Evolutionary conservation across 2,329 filamentous ascomycete species (phyloP).

Genomic region (Calonectria fujianensis): DNA sequence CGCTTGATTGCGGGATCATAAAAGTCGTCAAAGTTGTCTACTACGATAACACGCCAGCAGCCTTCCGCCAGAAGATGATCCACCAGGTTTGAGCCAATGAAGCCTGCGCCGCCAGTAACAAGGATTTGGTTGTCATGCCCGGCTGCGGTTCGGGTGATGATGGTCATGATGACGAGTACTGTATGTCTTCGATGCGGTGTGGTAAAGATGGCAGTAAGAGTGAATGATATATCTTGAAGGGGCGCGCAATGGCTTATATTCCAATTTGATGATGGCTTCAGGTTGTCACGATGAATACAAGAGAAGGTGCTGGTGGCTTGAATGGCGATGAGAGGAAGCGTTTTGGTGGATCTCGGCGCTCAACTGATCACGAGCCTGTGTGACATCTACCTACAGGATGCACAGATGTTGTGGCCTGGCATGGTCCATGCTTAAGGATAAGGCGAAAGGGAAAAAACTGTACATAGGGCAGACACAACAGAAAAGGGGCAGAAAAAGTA

Average conservation of each 20-base stretch:
- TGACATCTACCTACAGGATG: neutral
- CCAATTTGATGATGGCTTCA: neutral
- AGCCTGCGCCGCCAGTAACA: constrained; percentile 53
- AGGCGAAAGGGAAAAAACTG: neutral
- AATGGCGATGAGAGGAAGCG: neutral
- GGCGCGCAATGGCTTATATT: neutral
- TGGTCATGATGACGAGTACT: constrained; percentile 4
- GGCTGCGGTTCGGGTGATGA: neutral
- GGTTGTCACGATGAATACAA: neutral
- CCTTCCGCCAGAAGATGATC: constrained; percentile 48
- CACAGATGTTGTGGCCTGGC: neutral
- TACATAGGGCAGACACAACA: neutral
- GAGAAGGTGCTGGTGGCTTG: neutral
- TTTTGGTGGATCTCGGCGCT: neutral
- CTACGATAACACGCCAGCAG: constrained; percentile 47
- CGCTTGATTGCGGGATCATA: constrained; percentile 49
- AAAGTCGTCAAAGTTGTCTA: constrained; percentile 53
- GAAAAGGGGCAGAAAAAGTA: constrained; percentile 16
- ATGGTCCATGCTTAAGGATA: neutral
- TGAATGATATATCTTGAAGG: neutral
- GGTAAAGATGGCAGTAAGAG: neutral
- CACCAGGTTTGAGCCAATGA: constrained; percentile 54
- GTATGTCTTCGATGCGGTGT: neutral
- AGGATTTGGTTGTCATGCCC: constrained; percentile 40
- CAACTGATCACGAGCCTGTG: neutral